Percentiles rank a stretch among this genome's conserved stretches.
Conservation (phyloP, 805 yeast genomes). For the Schwanniomyces sp. region DNA sequence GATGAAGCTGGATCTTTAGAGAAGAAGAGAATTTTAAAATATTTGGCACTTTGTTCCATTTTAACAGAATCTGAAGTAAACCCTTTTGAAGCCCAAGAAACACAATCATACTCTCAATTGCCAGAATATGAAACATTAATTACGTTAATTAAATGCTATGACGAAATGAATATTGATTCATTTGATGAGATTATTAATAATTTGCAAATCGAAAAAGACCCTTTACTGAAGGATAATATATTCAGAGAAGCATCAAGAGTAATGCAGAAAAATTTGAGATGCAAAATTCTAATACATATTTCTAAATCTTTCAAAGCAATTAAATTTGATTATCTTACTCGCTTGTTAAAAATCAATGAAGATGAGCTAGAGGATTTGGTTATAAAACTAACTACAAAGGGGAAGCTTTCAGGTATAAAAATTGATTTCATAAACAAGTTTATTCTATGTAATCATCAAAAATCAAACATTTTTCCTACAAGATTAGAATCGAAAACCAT, state of each 20-base stretch:
- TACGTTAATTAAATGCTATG: slow-evolving; percentile 27
- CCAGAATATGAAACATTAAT: slow-evolving; percentile 29
- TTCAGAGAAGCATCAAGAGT: slow-evolving; percentile 24
- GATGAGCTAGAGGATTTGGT: slow-evolving; percentile 26
- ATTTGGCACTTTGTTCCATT: slow-evolving; percentile 60
- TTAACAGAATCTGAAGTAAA: slow-evolving; percentile 65
- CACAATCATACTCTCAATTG: slow-evolving; percentile 47
- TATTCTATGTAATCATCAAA: slow-evolving; percentile 12
- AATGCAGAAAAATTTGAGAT: slow-evolving; percentile 29
- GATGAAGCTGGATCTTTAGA: slow-evolving; percentile 46
- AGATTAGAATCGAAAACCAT: slow-evolving; percentile 20
- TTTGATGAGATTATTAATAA: slow-evolving; percentile 14
- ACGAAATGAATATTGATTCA: slow-evolving; percentile 22
- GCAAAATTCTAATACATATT: slow-evolving; percentile 28
- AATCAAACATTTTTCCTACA: slow-evolving; percentile 12
- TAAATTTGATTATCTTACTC: slow-evolving; percentile 23
- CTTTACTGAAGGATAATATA: slow-evolving; percentile 28
- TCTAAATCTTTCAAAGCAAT: slow-evolving; percentile 30
- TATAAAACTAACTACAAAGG: slow-evolving; percentile 26
- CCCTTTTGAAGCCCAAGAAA: slow-evolving; percentile 74
- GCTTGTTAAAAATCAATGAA: slow-evolving; percentile 17
- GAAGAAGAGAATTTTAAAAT: slow-evolving; percentile 58
- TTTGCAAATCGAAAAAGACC: slow-evolving; percentile 20
- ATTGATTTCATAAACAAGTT: slow-evolving; percentile 27
- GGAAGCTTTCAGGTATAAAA: slow-evolving; percentile 25